These are phyloP conservation scores for Allantophomopsis lycopodina DNA, from an alignment of 2,329 filamentous ascomycete species.

Conservation along the genomic window DNA sequence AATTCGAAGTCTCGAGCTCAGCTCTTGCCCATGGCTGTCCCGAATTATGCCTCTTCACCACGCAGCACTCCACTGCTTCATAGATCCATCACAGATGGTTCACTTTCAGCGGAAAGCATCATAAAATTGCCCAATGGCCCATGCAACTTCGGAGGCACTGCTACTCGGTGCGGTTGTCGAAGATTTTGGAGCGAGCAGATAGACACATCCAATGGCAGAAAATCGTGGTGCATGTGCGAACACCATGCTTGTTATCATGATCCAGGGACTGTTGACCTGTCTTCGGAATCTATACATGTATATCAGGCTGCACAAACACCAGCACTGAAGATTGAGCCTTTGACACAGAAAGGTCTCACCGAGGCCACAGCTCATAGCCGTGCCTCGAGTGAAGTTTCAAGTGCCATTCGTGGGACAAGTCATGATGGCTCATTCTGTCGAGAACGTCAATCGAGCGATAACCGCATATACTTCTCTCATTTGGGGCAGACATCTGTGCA, in stretches of 20 bases:
- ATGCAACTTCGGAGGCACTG: conserved; percentile 33
- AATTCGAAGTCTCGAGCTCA: not conserved
- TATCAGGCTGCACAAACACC: not conserved
- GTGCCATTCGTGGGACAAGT: not conserved
- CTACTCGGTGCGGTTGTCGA: conserved; percentile 33
- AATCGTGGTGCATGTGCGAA: conserved; percentile 31
- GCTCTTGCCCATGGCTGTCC: conserved; percentile 14
- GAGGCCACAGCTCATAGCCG: not conserved
- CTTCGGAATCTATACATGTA: conserved; percentile 4
- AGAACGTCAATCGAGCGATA: not conserved
- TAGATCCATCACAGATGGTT: conserved; percentile 7
- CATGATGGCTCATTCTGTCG: not conserved
- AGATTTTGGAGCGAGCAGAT: conserved; percentile 32
- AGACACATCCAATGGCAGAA: conserved; percentile 2
- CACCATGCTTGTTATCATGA: conserved; percentile 44
- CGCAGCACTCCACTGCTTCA: conserved; percentile 16
- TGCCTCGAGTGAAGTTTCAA: not conserved
- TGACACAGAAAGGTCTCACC: not conserved
- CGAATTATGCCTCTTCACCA: conserved; percentile 3
- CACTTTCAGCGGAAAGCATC: conserved; percentile 6
- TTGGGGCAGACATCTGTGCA: too few species aligned
- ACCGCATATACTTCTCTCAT: too few species aligned
- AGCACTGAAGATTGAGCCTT: not conserved
- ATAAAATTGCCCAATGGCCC: conserved; percentile 27
- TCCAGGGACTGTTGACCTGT: conserved; percentile 6